Evolutionary conservation across 2,329 filamentous ascomycete species (phyloP), one percentile per base, ranked within the genome.

Genomic region (Madurella fahalii): DNA sequence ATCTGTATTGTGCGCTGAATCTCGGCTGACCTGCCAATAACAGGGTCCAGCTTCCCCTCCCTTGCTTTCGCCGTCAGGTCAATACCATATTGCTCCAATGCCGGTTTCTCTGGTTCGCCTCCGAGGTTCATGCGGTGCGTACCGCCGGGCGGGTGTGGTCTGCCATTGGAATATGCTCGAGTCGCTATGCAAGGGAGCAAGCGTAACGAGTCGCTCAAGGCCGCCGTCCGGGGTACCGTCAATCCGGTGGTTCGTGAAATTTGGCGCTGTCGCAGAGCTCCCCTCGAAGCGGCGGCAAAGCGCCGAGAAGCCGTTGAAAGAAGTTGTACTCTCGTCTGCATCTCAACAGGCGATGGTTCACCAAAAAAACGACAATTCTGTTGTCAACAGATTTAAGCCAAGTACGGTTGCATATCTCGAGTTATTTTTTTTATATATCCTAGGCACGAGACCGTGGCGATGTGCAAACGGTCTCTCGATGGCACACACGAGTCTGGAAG

Each of bases 1-100:
- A 99, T 88, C 67, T 97, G 94, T 56, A 97, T 96, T 0, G 92
- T 96, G 47, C 94, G 81, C 67, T 96, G 90, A 50, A 97, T 96
- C 69, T 96, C 94, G 5, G 83, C 78, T 65, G 96, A 92, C 69
- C 94, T 82, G 17, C 94, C 94, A 66, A 99, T 97, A 13, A 97
- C 93, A 0, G 94, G 94, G 67, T 99, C 94, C 3, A 99, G 79
- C 68, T 96, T 96, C 40, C 94, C 94, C 47, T 88, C 87, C 68
- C 82, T 89, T 17, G 94, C 94, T 64, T 83, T 83, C 12, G 84
- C 88, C 1, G 94, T 97, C 50, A 99, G 77, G 68, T 99, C 93
- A 57, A 96, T 79, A 54, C 94, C 94, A 66, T 86, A 99, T 70
- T 95, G 83, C 70, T 97, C 93, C 49, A 97, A 74, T 0, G 94